These are phyloP conservation scores for Colletotrichum sp. DNA, from an alignment of 2,329 filamentous ascomycete species.

Conservation along the genomic window DNA sequence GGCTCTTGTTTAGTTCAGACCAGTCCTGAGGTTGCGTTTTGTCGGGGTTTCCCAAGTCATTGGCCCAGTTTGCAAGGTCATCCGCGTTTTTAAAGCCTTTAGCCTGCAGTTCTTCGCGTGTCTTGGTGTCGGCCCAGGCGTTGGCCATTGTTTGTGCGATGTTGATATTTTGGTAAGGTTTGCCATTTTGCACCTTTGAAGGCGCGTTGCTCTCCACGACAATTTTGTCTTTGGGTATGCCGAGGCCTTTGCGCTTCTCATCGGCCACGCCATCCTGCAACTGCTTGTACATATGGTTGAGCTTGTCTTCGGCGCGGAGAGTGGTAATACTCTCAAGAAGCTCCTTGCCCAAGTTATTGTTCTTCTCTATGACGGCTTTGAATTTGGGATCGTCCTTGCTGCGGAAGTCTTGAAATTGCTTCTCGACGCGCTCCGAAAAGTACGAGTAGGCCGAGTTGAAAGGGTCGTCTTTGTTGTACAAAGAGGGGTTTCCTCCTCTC, in stretches of 20 bases:
- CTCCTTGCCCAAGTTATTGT: not conserved
- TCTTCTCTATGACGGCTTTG: not conserved
- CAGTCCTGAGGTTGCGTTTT: not conserved
- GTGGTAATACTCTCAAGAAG: not conserved
- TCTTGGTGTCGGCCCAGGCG: not conserved
- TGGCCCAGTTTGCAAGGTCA: not conserved
- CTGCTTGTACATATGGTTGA: not conserved
- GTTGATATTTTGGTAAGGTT: not conserved
- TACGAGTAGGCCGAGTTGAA: not conserved
- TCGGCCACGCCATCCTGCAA: not conserved
- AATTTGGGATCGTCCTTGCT: not conserved
- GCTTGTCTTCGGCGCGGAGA: not conserved
- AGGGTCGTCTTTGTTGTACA: not conserved
- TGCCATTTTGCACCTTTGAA: not conserved
- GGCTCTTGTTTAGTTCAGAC: not conserved
- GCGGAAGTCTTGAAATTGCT: not conserved
- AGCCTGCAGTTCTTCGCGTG: not conserved
- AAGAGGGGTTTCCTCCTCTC: not conserved
- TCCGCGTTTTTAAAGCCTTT: not conserved
- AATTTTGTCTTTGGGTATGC: not conserved
- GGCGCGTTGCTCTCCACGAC: not conserved
- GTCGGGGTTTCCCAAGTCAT: not conserved
- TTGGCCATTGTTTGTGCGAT: not conserved
- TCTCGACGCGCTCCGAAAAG: not conserved
- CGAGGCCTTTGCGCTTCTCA: not conserved